Percentiles rank a stretch among this genome's conserved stretches.
Conservation (phyloP, 306 rosid species). For the Cucurbita argyrosperma region DNA sequence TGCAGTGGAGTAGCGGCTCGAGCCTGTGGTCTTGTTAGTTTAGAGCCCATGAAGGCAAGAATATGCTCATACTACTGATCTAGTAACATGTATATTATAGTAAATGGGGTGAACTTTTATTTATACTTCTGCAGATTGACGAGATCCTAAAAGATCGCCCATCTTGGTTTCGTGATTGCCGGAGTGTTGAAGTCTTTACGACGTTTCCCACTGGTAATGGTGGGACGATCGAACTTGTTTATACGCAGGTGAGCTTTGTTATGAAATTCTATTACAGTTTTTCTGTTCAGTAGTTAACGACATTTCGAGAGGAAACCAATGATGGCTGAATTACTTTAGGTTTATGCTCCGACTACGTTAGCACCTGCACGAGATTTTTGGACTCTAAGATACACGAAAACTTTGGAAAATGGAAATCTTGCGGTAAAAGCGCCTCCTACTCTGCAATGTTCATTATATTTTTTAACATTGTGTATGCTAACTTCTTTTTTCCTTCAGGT, state of each 20-base stretch:
- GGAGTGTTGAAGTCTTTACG: slow-evolving; percentile 86
- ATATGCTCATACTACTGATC: background rate
- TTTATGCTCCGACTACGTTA: slow-evolving; percentile 80
- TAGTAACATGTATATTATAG: background rate
- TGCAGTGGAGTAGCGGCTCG: slow-evolving; percentile 99
- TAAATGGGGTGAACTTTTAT: background rate
- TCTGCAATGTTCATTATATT: background rate
- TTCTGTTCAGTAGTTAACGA: background rate
- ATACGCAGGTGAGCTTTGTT: slow-evolving; percentile 56
- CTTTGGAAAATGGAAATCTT: slow-evolving; percentile 76
- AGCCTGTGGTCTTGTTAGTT: slow-evolving; percentile 94
- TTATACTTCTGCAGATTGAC: slow-evolving; percentile 39
- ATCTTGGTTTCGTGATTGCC: slow-evolving; percentile 97
- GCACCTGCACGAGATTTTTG: slow-evolving; percentile 97
- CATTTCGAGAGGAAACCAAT: background rate
- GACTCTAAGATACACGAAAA: slow-evolving; percentile 88
- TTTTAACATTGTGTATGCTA: background rate
- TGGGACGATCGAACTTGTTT: slow-evolving; percentile 80
- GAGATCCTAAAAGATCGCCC: slow-evolving; percentile 97
- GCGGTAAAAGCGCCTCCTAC: slow-evolving; percentile 37
- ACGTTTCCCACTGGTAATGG: slow-evolving; percentile 83
- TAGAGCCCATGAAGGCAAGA: slow-evolving; percentile 82
- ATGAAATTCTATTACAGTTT: background rate
- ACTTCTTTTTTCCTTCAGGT: slow-evolving; percentile 25
- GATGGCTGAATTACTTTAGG: slow-evolving; percentile 25